These are phyloP conservation scores for Lodderomyces parapsilosis DNA, from an alignment of 1,139 yeast genomes.

Conservation along the genomic window DNA sequence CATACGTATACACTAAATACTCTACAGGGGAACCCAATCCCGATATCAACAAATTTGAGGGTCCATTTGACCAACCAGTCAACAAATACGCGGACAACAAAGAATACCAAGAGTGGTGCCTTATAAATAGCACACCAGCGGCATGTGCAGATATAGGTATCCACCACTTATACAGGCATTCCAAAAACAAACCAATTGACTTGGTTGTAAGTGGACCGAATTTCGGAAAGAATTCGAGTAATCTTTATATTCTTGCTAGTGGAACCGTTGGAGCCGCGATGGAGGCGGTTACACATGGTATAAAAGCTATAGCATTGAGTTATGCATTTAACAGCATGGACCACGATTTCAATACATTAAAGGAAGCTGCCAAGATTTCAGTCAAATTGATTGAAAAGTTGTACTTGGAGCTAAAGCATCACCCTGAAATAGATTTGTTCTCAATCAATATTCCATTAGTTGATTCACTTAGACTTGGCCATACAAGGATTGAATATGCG, in stretches of 20 bases:
- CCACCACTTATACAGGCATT: constrained; percentile 58
- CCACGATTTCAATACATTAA: constrained; percentile 54
- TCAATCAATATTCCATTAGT: constrained; percentile 81
- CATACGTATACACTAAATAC: constrained; percentile 57
- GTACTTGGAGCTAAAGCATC: constrained; percentile 53
- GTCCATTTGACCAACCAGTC: constrained; percentile 63
- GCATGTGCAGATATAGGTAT: constrained; percentile 91
- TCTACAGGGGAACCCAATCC: constrained; percentile 29
- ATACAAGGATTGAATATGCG: constrained; percentile 66
- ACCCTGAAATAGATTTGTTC: constrained; percentile 61
- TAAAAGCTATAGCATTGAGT: constrained; percentile 74
- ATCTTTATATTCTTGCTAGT: constrained; percentile 84
- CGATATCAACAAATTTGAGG: constrained; percentile 52
- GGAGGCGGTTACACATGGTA: constrained; percentile 86
- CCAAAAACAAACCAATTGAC: constrained; percentile 62
- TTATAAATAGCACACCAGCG: constrained; percentile 92
- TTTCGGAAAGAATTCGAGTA: constrained; percentile 88
- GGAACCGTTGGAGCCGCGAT: constrained; percentile 98
- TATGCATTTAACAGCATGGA: constrained; percentile 66
- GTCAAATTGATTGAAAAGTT: constrained; percentile 62
- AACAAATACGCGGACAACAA: constrained; percentile 23
- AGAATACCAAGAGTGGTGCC: constrained; percentile 72
- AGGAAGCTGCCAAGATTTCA: constrained; percentile 67
- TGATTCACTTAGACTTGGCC: constrained; percentile 43
- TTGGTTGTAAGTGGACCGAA: constrained; percentile 93